Conservation (phyloP, 768 basidiomycete genomes). For the Hygrocybe coccinea region DNA sequence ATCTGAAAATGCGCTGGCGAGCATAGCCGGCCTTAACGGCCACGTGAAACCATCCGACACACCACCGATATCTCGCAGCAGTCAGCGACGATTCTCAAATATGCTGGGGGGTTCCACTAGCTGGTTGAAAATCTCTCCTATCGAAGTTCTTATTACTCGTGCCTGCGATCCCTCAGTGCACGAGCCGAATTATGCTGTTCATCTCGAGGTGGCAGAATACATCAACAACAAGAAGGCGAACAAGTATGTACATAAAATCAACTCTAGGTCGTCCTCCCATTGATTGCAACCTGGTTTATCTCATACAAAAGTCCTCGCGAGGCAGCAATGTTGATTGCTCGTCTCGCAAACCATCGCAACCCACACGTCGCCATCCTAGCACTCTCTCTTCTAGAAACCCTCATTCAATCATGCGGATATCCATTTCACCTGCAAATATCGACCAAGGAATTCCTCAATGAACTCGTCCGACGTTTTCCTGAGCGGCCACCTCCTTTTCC, state of each 20-base stretch:
- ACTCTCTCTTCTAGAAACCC: constrained; percentile 80
- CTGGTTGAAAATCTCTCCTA: constrained; percentile 54
- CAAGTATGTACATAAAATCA: constrained; percentile 49
- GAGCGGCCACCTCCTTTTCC: constrained; percentile 95
- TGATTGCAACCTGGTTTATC: constrained; percentile 2
- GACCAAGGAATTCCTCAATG: constrained; percentile 97
- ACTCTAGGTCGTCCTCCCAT: background rate
- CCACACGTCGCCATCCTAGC: constrained; percentile 87
- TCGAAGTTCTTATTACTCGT: constrained; percentile 70
- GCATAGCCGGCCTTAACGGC: too few relatives aligned
- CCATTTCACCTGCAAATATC: constrained; percentile 94
- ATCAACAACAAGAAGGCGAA: constrained; percentile 96
- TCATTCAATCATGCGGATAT: constrained; percentile 95
- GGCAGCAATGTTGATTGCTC: constrained; percentile 78
- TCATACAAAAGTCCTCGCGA: constrained; percentile 71
- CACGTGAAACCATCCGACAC: too few relatives aligned
- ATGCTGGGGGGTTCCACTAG: constrained; percentile 52
- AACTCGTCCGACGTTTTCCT: constrained; percentile 95
- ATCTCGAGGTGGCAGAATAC: constrained; percentile 90
- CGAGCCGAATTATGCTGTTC: constrained; percentile 87
- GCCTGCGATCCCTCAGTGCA: constrained; percentile 82
- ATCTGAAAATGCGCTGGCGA: too few relatives aligned
- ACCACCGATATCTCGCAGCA: too few relatives aligned
- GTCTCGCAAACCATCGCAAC: constrained; percentile 86
- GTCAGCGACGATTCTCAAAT: too few relatives aligned